A percentile compares a stretch with the other conserved stretches of the same genome.
Conservation (phyloP, 164 flowering plant species). For the Buxus sempervirens region DNA sequence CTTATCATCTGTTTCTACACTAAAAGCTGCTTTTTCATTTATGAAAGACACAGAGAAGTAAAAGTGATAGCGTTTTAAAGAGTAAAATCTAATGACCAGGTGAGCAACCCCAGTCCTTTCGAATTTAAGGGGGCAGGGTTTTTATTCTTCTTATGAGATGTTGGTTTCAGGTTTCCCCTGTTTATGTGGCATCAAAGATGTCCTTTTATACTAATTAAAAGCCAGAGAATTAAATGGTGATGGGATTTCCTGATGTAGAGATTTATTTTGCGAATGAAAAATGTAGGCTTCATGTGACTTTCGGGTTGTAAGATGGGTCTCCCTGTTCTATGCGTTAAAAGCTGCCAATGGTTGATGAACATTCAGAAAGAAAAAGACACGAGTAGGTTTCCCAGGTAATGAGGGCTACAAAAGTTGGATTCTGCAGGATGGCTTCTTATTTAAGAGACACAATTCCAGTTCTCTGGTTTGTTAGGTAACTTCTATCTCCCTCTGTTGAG, state of each 20-base stretch:
- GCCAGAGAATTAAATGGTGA: slow-evolving; percentile 25
- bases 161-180: slow-evolving; percentile 3
- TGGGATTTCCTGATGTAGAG: slow-evolving; percentile 33
- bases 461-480: slow-evolving; percentile 15
- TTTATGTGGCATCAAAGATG: slow-evolving; percentile 7
- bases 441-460: slow-evolving; percentile 1
- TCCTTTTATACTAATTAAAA: slow-evolving; percentile 18
- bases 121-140: slow-evolving; percentile 17
- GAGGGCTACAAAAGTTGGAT: background rate
- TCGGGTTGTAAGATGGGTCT: slow-evolving; percentile 18
- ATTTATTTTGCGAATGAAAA: slow-evolving; percentile 29
- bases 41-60: slow-evolving; percentile 29
- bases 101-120: slow-evolving; percentile 20
- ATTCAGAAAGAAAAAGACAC: slow-evolving; percentile 17
- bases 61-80: slow-evolving; percentile 29
- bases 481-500: slow-evolving; percentile 1
- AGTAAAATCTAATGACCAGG: slow-evolving; percentile 18
- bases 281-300: slow-evolving; percentile 18
- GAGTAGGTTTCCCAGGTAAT: slow-evolving; percentile 10
- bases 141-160: slow-evolving; percentile 10
- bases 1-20: slow-evolving; percentile 20
- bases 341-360: slow-evolving; percentile 18
- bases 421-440: background rate
- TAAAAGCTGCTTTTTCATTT: slow-evolving; percentile 30
- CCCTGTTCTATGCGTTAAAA: slow-evolving; percentile 10